Evolutionary conservation across 2,329 filamentous ascomycete genomes (phyloP).

Genomic region (Teratosphaeria pseudoeucalypti): DNA sequence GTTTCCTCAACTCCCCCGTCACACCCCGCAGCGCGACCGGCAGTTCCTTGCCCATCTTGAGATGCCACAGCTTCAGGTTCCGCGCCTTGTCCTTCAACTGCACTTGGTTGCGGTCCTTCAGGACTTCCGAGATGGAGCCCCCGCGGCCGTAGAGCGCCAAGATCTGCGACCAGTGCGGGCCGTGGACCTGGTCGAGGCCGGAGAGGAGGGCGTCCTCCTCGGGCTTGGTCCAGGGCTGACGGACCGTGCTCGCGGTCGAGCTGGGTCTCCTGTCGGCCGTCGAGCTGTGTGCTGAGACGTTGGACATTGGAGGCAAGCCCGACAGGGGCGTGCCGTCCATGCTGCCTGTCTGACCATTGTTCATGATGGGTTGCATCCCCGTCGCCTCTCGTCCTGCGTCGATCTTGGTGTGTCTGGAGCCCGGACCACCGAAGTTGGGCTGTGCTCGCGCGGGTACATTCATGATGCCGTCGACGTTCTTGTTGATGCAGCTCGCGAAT

Average conservation of each 20-base stretch:
- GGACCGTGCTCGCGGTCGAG: conserved; percentile 14
- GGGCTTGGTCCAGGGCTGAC: conserved; percentile 77
- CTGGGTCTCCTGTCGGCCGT: conserved; percentile 8
- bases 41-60: conserved; percentile 86
- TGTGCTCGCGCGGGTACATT: conserved; percentile 22
- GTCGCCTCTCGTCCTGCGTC: not conserved
- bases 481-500: conserved; percentile 47
- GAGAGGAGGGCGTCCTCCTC: conserved; percentile 87
- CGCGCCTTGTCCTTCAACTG: conserved; percentile 87
- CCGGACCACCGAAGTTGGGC: conserved; percentile 8
- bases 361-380: not conserved
- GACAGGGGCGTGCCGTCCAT: not conserved
- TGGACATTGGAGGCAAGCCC: not conserved
- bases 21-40: conserved; percentile 80
- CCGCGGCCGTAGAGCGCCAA: conserved; percentile 71
- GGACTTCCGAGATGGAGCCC: conserved; percentile 68
- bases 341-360: not conserved
- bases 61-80: conserved; percentile 81
- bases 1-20: conserved; percentile 78
- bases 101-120: conserved; percentile 83
- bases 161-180: conserved; percentile 89
- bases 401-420: conserved; percentile 2
- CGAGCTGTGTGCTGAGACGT: conserved; percentile 4
- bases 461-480: conserved; percentile 41
- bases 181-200: conserved; percentile 77